phyloP scores from a whole-genome alignment of 352 stramenopile genomes.

The Phytopythium boreale region DNA sequence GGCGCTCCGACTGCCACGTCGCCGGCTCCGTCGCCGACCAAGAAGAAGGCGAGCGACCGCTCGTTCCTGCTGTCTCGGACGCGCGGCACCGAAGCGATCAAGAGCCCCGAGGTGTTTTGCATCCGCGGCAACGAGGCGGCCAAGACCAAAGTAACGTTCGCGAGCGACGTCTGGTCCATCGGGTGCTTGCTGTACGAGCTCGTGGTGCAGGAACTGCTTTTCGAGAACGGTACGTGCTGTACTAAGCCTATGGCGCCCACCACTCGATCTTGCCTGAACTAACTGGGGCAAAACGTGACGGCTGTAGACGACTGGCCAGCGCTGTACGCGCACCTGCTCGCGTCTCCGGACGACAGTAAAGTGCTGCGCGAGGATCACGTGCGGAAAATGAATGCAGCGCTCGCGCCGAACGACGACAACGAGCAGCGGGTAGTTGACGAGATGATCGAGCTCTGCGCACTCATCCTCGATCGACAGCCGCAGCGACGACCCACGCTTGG shows the following conservation, averaged over 20 bases:
- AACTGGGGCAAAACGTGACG: background rate
- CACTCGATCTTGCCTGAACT: background rate
- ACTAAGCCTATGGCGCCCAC: no score
- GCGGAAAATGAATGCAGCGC: slow-evolving; percentile 24
- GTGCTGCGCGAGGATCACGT: slow-evolving; percentile 44
- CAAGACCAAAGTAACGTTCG: slow-evolving; percentile 29
- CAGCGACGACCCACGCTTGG: slow-evolving; percentile 21
- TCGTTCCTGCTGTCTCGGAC: slow-evolving; percentile 33
- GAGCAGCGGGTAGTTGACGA: slow-evolving; percentile 28
- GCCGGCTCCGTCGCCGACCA: background rate
- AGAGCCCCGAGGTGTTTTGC: slow-evolving; percentile 68
- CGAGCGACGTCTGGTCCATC: slow-evolving; percentile 69
- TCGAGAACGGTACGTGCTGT: slow-evolving; percentile 40
- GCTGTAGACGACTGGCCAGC: slow-evolving; percentile 55
- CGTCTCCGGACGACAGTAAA: slow-evolving; percentile 16
- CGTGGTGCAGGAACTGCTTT: slow-evolving; percentile 61
- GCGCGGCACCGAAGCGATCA: slow-evolving; percentile 72
- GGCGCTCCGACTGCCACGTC: slow-evolving; percentile 3
- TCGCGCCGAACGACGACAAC: slow-evolving; percentile 26
- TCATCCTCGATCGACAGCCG: slow-evolving; percentile 30
- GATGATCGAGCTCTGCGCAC: slow-evolving; percentile 23
- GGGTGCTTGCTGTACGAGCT: slow-evolving; percentile 72
- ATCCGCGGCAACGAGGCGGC: slow-evolving; percentile 32
- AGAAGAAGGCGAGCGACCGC: background rate
- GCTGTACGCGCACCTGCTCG: slow-evolving; percentile 58